Base-by-base conservation (phyloP, 2,329 filamentous ascomycete genomes). In the Fusarium sp. region DNA sequence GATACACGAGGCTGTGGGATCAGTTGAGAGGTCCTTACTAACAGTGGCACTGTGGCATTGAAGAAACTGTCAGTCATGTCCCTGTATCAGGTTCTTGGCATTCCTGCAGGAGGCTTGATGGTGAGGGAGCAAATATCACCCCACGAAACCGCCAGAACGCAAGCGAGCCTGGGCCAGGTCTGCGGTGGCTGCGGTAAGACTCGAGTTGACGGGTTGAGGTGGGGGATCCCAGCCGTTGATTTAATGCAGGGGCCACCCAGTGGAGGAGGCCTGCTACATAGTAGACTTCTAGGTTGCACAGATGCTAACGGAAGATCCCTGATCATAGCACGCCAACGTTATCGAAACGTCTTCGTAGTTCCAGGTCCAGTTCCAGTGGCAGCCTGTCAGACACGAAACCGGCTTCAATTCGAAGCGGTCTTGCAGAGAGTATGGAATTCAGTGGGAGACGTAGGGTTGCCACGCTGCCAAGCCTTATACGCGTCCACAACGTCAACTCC, bases 61-160 rank as follows among this genome's bases (percentile, higher is more conserved):
- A 54, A 51, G 54, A 62, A 49, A 46, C 46, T 9, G 25, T 58
- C 53, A 37, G 34, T 55, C 30, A n/a, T 26, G 16, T 60, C 48
- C 56, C 48, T 62, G 63, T 44, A 55, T 44, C 31, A 31, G 25
- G 16, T 50, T 62, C 55, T 62, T 65, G 59, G 51, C 62, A n/a
- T 50, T 53, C 45, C 61, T 63, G 61, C 56, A 61, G 60, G 66
- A 74, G 65, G 52, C 31, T 37, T 43, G 48, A 69, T 74, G 70
- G 70, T 71, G 69, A 75, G 62, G 71, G 62, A 67, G 62, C 55
- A 61, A 63, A 66, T 63, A 72, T 73, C 73, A 71, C 71, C 71
- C 69, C 64, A 75, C 69, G 71, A 74, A 72, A 75, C 72, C 67
- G 49, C 44, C 44, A 68, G 59, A 59, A 13, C 42, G 49, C 54